These are phyloP conservation scores for Babesia bigemina DNA, from an alignment of 169 alveolate genomes.

Conservation along the genomic window DNA sequence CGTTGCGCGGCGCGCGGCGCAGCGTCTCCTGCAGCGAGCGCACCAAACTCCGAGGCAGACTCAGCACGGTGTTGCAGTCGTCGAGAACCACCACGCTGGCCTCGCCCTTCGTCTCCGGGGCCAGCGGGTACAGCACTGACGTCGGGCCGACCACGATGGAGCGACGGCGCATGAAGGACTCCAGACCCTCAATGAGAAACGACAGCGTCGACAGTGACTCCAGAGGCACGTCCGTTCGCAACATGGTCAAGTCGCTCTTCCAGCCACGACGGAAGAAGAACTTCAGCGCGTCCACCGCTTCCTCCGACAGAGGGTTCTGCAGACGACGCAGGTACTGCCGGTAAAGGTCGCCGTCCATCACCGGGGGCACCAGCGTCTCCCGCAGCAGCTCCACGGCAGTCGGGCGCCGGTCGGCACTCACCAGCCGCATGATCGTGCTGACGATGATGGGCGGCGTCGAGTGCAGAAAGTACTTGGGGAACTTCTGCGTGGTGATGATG, in stretches of 20 bases:
- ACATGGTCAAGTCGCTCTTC: slow-evolving; percentile 42
- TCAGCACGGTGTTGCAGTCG: slow-evolving; percentile 43
- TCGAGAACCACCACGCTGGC: slow-evolving; percentile 30
- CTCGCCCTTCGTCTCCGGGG: slow-evolving; percentile 5
- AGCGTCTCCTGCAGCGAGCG: neutral
- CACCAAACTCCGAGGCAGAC: slow-evolving; percentile 21
- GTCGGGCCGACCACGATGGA: slow-evolving; percentile 45
- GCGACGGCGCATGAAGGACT: slow-evolving; percentile 50
- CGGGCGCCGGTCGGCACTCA: slow-evolving; percentile 58
- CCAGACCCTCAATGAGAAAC: slow-evolving; percentile 32
- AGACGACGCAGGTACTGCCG: slow-evolving; percentile 59
- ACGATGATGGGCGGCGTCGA: slow-evolving; percentile 57
- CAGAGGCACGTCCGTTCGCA: slow-evolving; percentile 21
- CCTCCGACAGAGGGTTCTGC: slow-evolving; percentile 63
- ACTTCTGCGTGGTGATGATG: slow-evolving; percentile 23
- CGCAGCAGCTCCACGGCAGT: slow-evolving; percentile 65
- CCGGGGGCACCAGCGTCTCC: slow-evolving; percentile 70
- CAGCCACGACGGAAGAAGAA: slow-evolving; percentile 48
- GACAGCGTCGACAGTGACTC: slow-evolving; percentile 23
- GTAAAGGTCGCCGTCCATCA: slow-evolving; percentile 63
- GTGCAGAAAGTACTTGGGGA: slow-evolving; percentile 60
- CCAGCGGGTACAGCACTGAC: slow-evolving; percentile 17
- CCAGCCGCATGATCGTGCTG: slow-evolving; percentile 51
- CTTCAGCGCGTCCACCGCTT: slow-evolving; percentile 53
- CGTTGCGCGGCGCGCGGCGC: neutral